Evolutionary conservation across 331 rosid species (phyloP).

Genomic region (Spiraea crenata): DNA sequence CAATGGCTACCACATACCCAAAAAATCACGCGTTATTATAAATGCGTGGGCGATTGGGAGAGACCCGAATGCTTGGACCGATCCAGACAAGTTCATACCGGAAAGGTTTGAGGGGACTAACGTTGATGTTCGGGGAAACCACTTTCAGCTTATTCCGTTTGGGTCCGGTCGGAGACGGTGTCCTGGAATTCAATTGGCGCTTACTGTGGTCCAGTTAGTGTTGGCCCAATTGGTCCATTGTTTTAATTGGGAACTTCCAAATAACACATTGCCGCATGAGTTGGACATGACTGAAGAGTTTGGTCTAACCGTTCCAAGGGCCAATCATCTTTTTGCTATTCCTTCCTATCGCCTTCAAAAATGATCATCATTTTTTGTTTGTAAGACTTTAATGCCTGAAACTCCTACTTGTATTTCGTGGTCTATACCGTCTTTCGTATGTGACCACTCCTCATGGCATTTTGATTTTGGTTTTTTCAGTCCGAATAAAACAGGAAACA

Average conservation of each 20-base stretch:
- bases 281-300: conserved; percentile 52
- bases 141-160: background rate
- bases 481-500: too few species aligned
- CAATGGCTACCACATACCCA: background rate
- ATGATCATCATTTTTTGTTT: background rate
- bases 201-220: conserved; percentile 15
- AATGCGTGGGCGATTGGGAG: background rate
- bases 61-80: conserved; percentile 1
- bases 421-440: too few species aligned
- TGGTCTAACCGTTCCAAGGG: conserved; percentile 32
- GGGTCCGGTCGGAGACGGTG: background rate
- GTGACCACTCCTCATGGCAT: too few species aligned
- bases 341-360: conserved; percentile 26
- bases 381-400: too few species aligned
- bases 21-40: too few species aligned
- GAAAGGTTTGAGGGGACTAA: conserved; percentile 6
- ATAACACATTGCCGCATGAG: conserved; percentile 26
- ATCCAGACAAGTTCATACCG: background rate
- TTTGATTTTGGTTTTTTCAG: too few species aligned
- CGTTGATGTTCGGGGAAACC: background rate
- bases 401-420: too few species aligned
- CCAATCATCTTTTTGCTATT: background rate
- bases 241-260: conserved; percentile 56
- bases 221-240: conserved; percentile 65
- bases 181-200: background rate